These are phyloP conservation scores for Saccharomycopsis sp. DNA, from an alignment of 805 yeast species.

Conservation along the genomic window DNA sequence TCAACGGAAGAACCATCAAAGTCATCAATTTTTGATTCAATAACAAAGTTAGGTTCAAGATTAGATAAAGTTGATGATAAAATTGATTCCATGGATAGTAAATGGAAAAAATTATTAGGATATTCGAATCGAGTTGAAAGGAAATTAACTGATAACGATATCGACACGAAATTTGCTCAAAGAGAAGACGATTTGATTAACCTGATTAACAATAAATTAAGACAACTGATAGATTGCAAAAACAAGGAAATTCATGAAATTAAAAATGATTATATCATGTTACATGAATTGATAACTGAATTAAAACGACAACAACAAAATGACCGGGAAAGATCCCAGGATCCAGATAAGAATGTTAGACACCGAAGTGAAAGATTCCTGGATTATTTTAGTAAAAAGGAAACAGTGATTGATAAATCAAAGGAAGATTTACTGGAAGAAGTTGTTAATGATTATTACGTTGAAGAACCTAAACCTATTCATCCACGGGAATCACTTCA, in stretches of 20 bases:
- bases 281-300: not conserved
- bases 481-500: no score
- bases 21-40: not conserved
- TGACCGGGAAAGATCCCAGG: not conserved
- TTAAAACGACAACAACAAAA: not conserved
- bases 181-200: not conserved
- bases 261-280: not conserved
- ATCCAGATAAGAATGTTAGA: no score
- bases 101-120: not conserved
- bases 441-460: no score
- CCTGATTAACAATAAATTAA: not conserved
- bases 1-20: not conserved
- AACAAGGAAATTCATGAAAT: conserved; percentile 1
- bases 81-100: not conserved
- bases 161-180: not conserved
- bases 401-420: no score
- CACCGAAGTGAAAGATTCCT: no score
- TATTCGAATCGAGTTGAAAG: not conserved
- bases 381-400: no score
- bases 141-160: not conserved
- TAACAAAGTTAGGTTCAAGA: not conserved
- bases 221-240: not conserved
- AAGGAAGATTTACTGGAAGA: no score
- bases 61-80: not conserved
- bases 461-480: no score